Evolutionary conservation across 495 filamentous ascomycete genomes (phyloP).

Genomic region (Delitschia confertaspora): DNA sequence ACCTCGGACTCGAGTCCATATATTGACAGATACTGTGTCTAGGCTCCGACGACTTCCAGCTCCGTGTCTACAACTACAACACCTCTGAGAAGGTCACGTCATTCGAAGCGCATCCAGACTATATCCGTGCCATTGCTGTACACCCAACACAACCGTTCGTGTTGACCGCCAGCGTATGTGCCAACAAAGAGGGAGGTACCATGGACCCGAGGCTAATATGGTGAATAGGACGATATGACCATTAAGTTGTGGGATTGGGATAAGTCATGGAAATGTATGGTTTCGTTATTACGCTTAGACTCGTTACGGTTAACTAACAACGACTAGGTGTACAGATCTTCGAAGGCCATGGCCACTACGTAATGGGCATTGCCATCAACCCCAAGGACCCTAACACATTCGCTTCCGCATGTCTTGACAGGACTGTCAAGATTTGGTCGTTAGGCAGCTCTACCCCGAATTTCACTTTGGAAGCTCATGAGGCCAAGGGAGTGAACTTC

Average conservation of each 20-base stretch:
- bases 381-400: slow-evolving; percentile 99
- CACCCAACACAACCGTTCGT: slow-evolving; percentile 95
- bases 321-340: slow-evolving; percentile 66
- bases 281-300: not conserved
- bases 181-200: not conserved
- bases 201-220: not conserved
- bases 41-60: slow-evolving; percentile 88
- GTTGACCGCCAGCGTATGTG: slow-evolving; percentile 56
- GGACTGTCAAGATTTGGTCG: slow-evolving; percentile 98
- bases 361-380: slow-evolving; percentile 99
- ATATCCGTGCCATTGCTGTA: slow-evolving; percentile 95
- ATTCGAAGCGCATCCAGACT: slow-evolving; percentile 97
- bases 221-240: slow-evolving; percentile 90
- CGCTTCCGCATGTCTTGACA: slow-evolving; percentile 90
- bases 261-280: slow-evolving; percentile 86
- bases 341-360: slow-evolving; percentile 96
- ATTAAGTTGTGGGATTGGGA: slow-evolving; percentile 99
- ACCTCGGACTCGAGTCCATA: not conserved
- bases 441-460: slow-evolving; percentile 83
- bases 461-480: slow-evolving; percentile 93
- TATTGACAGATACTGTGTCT: slow-evolving; percentile 6
- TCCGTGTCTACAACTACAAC: slow-evolving; percentile 85
- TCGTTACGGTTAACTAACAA: not conserved
- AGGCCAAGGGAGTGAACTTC: slow-evolving; percentile 96
- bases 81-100: slow-evolving; percentile 98